phyloP scores from a whole-genome alignment of 1,284 basidiomycete genomes.

The Microbotryomycetes sp. region DNA sequence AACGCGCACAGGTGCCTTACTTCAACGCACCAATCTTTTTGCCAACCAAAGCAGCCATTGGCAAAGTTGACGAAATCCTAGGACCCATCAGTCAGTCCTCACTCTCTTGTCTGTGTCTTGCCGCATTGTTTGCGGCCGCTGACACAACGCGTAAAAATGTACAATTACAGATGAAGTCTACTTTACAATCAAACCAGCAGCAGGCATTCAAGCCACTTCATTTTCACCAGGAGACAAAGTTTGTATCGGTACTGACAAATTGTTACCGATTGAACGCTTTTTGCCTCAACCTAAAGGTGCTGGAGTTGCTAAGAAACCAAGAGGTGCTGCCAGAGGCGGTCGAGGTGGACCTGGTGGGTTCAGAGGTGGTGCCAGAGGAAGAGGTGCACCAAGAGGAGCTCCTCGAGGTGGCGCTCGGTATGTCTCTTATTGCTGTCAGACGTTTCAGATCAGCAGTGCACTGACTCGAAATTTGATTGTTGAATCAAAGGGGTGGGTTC shows the following conservation, averaged over 20 bases:
- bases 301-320: slow-evolving; percentile 47
- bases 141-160: background rate
- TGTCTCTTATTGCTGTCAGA: background rate
- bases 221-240: slow-evolving; percentile 99
- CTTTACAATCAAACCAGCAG: slow-evolving; percentile 96
- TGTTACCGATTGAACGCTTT: slow-evolving; percentile 93
- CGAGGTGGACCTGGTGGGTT: slow-evolving; percentile 32
- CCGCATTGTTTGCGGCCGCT: background rate
- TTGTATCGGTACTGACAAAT: slow-evolving; percentile 91
- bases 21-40: slow-evolving; percentile 99
- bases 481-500: too few species aligned
- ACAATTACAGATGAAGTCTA: slow-evolving; percentile 67
- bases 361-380: slow-evolving; percentile 44
- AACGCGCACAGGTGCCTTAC: slow-evolving; percentile 61
- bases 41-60: slow-evolving; percentile 92
- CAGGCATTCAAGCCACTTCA: slow-evolving; percentile 89
- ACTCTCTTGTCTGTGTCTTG: background rate
- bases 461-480: background rate
- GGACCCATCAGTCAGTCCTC: slow-evolving; percentile 68
- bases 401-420: slow-evolving; percentile 42
- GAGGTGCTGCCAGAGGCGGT: slow-evolving; percentile 42
- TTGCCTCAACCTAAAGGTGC: slow-evolving; percentile 88
- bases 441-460: background rate
- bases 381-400: slow-evolving; percentile 48
- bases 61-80: slow-evolving; percentile 93